phyloP scores from a whole-genome alignment of 352 stramenopile species.

The Saprolegnia diclina region DNA sequence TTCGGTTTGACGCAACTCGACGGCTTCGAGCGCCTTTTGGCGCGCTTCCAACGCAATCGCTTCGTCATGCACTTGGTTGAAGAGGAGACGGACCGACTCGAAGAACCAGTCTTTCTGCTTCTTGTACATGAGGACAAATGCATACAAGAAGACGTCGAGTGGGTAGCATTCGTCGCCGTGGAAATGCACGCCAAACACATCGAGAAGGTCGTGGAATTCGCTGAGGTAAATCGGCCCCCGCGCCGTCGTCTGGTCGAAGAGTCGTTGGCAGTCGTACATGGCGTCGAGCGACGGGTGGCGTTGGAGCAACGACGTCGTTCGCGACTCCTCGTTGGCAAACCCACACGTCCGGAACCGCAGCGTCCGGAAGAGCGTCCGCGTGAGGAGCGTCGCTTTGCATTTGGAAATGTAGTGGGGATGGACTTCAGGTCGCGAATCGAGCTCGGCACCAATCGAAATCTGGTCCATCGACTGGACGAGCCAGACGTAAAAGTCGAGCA shows the following conservation, averaged over 20 bases:
- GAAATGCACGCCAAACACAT: background rate
- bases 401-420: constrained; percentile 20
- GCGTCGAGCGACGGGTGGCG: background rate
- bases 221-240: constrained; percentile 18
- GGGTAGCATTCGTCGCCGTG: constrained; percentile 8
- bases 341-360: constrained; percentile 19
- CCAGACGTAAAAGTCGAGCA: constrained; percentile 23
- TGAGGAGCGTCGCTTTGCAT: constrained; percentile 16
- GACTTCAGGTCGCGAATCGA: background rate
- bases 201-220: constrained; percentile 20
- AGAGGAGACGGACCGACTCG: background rate
- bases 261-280: constrained; percentile 4
- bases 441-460: background rate
- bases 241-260: background rate
- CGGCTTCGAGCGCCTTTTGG: background rate
- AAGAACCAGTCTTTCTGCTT: constrained; percentile 24
- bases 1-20: constrained; percentile 1
- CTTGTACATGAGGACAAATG: constrained; percentile 23
- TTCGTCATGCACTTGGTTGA: background rate
- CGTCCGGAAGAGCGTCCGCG: constrained; percentile 4
- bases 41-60: background rate
- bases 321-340: background rate
- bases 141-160: constrained; percentile 20
- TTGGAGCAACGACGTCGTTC: background rate
- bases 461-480: background rate